phyloP scores from a whole-genome alignment of 768 basidiomycete genomes.

The Chlorophyllum brunneum region DNA sequence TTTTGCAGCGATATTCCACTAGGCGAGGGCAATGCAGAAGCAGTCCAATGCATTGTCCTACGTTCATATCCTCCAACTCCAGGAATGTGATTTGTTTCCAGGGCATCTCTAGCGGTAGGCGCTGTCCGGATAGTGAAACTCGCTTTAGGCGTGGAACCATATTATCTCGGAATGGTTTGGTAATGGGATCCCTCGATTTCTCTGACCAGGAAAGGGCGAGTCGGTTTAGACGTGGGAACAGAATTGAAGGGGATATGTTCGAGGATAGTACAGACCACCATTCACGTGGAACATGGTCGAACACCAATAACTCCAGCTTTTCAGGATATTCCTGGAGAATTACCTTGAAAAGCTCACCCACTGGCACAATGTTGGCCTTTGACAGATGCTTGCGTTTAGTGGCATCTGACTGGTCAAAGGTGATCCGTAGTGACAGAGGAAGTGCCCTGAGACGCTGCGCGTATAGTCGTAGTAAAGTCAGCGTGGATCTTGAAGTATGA shows the following conservation, averaged over 20 bases:
- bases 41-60: neutral
- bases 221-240: neutral
- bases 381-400: neutral
- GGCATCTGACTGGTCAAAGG: neutral
- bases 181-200: neutral
- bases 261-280: neutral
- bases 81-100: neutral
- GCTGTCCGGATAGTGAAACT: neutral
- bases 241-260: neutral
- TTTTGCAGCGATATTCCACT: neutral
- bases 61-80: neutral
- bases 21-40: neutral
- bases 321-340: neutral
- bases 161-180: neutral
- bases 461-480: neutral
- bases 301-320: neutral
- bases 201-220: neutral
- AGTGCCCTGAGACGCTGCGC: neutral
- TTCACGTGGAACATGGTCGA: neutral
- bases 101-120: neutral
- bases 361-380: neutral
- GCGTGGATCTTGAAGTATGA: neutral
- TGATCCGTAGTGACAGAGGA: neutral
- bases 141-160: neutral
- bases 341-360: neutral